These are phyloP conservation scores for Colletotrichum chrysophilum DNA, from an alignment of 2,329 filamentous ascomycete genomes.

Conservation along the genomic window DNA sequence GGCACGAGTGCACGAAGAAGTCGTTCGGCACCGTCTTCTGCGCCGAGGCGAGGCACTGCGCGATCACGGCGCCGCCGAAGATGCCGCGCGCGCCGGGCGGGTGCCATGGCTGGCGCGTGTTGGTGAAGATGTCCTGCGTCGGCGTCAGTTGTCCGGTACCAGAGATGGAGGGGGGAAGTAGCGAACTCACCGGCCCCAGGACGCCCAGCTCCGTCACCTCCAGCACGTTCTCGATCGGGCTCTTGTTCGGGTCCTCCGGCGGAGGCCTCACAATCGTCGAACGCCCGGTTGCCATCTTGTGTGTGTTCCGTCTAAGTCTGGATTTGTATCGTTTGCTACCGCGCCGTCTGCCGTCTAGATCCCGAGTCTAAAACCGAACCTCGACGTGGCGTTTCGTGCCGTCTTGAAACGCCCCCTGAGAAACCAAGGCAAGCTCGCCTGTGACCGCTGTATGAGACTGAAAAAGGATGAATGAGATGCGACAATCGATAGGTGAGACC, in stretches of 20 bases:
- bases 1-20: slow-evolving; percentile 93
- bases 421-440: not conserved
- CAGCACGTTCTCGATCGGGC: slow-evolving; percentile 86
- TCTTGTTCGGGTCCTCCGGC: slow-evolving; percentile 72
- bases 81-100: slow-evolving; percentile 91
- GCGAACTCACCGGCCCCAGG: slow-evolving; percentile 69
- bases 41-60: slow-evolving; percentile 86
- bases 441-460: not conserved
- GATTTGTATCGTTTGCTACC: not conserved
- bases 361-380: not conserved
- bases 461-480: not conserved
- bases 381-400: not conserved
- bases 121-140: slow-evolving; percentile 86
- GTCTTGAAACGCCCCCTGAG: not conserved
- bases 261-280: slow-evolving; percentile 77
- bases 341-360: not conserved
- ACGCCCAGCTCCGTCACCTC: slow-evolving; percentile 82
- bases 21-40: slow-evolving; percentile 82
- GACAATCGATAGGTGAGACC: not conserved
- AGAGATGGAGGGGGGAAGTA: no score
- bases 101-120: slow-evolving; percentile 90
- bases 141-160: not conserved
- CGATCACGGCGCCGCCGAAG: slow-evolving; percentile 92
- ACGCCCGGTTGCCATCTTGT: slow-evolving; percentile 26
- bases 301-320: not conserved